Base-by-base conservation (phyloP, 352 stramenopile genomes). In the Pythium aphanidermatum region DNA sequence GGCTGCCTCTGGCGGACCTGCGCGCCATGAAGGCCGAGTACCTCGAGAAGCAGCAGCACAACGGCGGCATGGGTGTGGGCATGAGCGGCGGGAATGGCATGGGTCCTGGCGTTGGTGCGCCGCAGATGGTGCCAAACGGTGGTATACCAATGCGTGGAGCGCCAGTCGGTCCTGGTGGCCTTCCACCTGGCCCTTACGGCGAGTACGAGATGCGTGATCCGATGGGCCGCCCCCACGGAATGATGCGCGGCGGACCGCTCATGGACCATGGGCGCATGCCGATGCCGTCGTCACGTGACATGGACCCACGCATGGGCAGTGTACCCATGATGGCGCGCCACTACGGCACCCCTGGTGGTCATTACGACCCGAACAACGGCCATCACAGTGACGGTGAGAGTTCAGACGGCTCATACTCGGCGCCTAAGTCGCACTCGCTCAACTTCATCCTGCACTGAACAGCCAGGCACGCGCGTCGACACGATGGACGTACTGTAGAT, bases 11-110 rank as follows among this genome's bases (percentile, higher is more conserved):
- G 37, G 69, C 74, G n/a, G 80, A 90, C 34, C 66, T 93, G 38
- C 89, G 87, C 46, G 74, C 70, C 42, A 88, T 91, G 71, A 88
- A 86, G 62, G 75, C 88, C 28, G 70, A 91, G 40, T 86, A 78
- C 23, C 65, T 84, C 37, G 74, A 92, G 57, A 63, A 61, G 34
- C 63, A 68, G 28, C 27, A 25, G 14, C 49, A 47, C 36, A 26
- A 29, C 16, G 16, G 25, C 19, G 30, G 49, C 25, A 20, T 30
- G 21, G 16, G 21, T 11, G 11, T 7, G 13, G 39, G 32, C 31
- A 17, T 28, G 1, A 29, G 26, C 2, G 26, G 33, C 28, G 20
- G 19, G 23, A 29, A 27, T 29, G 29, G 13, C 24, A 17, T n/a
- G 13, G 31, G 12, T n/a, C n/a, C n/a, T 20, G 20, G 35, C 41